Base-by-base conservation (phyloP, 805 yeast genomes). In the Danielia oregonensis region DNA sequence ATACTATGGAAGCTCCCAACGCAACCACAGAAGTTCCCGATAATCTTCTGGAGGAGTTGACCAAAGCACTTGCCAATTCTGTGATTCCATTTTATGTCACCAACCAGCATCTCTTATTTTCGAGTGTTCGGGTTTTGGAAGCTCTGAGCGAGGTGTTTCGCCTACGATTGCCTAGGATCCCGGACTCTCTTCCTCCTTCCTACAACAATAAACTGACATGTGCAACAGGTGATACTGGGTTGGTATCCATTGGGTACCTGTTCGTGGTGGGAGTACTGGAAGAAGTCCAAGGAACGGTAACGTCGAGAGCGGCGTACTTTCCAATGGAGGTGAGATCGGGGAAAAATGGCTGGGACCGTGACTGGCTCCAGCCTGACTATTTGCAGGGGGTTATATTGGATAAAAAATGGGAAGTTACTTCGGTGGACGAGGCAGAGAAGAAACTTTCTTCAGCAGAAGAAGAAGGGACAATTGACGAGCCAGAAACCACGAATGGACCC, bases 181-280 rank as follows among this genome's bases (percentile, higher is more conserved):
- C 39, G n/a, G 32, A 35, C 6, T 43, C 44, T 11, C 42, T 58
- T 21, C 70, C 73, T 6, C 73, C 73, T 0, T 55, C 64, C 10
- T 67, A 67, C 46, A 67, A 67, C 42, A 44, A 65, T 6, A 48
- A 51, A 11, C 68, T 63, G 70, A 61, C 71, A 0, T 68, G 70
- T 0, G 48, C 59, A 2, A 52, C 54, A 4, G 54, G 68, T 22
- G 71, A 66, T 26, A 68, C 58, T 30, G 72, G 71, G 2, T 51
- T 54, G 36, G 46, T 63, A 2, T 61, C 69, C 33, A 58, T 67
- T 6, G 51, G 51, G 23, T 66, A 67, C 46, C 55, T 59, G 42
- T 42, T 66, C 30, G 52, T 64, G 7, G 54, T 66, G 13, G 69
- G 69, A 3, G 42, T 62, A 12, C 51, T 48, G 42, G 50, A 49